Base-by-base conservation (phyloP, 108 stramenopile genomes). In the Stephanodiscus minutulus region DNA sequence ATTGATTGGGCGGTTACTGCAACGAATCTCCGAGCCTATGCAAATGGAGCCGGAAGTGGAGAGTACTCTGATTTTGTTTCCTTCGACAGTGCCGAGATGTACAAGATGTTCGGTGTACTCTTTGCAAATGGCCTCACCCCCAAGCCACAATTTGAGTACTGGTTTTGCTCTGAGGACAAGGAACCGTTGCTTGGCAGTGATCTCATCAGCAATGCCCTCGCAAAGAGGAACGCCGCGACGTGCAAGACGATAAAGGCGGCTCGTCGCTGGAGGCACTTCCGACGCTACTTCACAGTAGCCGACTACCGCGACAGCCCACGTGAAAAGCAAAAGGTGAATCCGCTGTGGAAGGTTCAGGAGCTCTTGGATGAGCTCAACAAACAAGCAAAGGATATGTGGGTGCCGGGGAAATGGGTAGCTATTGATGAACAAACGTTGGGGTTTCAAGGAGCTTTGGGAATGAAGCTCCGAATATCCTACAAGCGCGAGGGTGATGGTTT, bases 401-500 rank as follows among this genome's bases (percentile, higher is more conserved):
- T 71, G 4, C 49, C 49, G 24, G 73, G 73, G 53, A 68, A 75
- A 28, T 35, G 25, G 35, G 74, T 75, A 0, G 13, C 67, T 5
- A 27, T 61, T 50, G 72, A 79, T 61, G 72, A 79, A 61, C 72
- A 73, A 53, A 79, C 72, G 0, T 48, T 73, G 37, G 70, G 70
- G 8, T 77, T 77, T 29, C 44, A 79, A 29, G 77, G 64, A 5
- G 55, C 55, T 7, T 54, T 46, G 35, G 49, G 48, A 4, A 43
- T 71, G 35, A 65, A 64, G 20, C 64, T 59, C 1, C 12, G 57
- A 0, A 79, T 79, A 9, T 57, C 64, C 3, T 79, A 72, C 77
- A 72, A 79, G 44, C 53, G 44, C 41, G 72, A 79, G 49, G 77
- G 71, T 31, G 71, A 79, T 71, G 77, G 77, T 0, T 79, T 66